Percentiles rank a stretch among this genome's conserved stretches.
phyloP scores from a whole-genome alignment of 1,284 basidiomycete species.

The Takashimella tepidaria region DNA sequence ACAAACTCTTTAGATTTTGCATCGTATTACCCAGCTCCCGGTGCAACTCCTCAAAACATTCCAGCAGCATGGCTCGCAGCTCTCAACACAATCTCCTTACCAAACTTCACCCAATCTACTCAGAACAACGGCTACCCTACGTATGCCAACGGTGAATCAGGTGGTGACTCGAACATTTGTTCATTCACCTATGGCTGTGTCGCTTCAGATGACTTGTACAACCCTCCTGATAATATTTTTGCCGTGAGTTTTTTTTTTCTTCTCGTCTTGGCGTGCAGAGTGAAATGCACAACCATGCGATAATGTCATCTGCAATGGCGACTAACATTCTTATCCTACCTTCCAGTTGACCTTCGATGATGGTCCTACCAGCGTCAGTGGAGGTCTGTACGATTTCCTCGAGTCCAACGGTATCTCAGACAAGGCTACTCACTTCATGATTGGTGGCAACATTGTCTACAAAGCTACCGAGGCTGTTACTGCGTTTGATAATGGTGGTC shows the following conservation, averaged over 20 bases:
- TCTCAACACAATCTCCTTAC: constrained; percentile 12
- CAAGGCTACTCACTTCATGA: constrained; percentile 53
- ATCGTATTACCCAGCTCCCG: constrained; percentile 16
- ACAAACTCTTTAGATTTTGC: constrained; percentile 7
- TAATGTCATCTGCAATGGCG: background rate
- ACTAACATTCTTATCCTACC: constrained; percentile 4
- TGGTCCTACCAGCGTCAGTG: constrained; percentile 52
- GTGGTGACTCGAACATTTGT: constrained; percentile 34
- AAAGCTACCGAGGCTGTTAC: constrained; percentile 25
- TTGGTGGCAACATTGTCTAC: constrained; percentile 9
- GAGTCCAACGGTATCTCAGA: constrained; percentile 49
- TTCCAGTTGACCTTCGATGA: constrained; percentile 50
- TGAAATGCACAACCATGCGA: background rate
- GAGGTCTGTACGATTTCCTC: constrained; percentile 52
- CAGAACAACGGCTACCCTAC: constrained; percentile 29
- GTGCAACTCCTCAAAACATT: constrained; percentile 12
- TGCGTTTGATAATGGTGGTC: constrained; percentile 35
- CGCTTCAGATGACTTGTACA: constrained; percentile 27
- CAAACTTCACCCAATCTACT: constrained; percentile 11
- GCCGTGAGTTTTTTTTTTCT: constrained; percentile 24
- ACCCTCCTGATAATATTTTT: constrained; percentile 32
- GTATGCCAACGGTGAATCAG: constrained; percentile 23
- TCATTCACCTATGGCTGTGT: constrained; percentile 43
- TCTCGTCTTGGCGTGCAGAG: background rate
- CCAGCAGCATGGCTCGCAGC: constrained; percentile 27